phyloP scores from a whole-genome alignment of 164 flowering plant genomes.

The Stephania japonica region DNA sequence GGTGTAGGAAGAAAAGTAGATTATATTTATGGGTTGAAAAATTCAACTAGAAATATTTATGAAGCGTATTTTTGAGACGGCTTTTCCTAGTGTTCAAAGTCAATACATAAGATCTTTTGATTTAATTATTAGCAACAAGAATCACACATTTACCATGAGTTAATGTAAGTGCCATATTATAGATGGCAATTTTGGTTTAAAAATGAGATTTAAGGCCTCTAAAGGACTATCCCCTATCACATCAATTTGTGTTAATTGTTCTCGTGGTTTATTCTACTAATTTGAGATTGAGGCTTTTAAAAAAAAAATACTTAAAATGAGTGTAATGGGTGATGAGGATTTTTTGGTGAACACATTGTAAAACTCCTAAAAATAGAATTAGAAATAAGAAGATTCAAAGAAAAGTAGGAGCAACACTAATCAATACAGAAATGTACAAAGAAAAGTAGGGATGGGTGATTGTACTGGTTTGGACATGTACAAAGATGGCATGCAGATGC shows the following conservation, averaged over 20 bases:
- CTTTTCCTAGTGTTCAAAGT: not conserved
- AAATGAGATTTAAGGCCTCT: not conserved
- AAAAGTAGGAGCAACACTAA: no score
- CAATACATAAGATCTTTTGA: not conserved
- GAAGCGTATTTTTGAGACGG: not conserved
- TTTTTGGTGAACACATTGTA: no score
- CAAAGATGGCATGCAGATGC: no score
- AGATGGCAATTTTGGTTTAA: not conserved
- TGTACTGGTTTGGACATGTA: no score
- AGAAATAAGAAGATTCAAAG: no score
- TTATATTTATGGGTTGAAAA: no score
- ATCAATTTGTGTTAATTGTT: not conserved
- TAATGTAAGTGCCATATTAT: not conserved
- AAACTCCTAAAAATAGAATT: no score
- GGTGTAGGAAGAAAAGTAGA: not conserved
- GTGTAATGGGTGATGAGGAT: no score
- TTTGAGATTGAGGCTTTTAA: no score
- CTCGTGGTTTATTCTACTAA: not conserved
- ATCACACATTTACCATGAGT: not conserved
- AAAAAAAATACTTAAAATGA: no score
- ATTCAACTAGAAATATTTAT: not conserved
- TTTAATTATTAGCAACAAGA: not conserved
- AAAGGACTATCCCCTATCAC: not conserved
- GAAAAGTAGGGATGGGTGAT: no score
- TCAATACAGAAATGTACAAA: no score